Conservation (phyloP, 2,329 filamentous ascomycete species). For the Nigrospora oryzae region DNA sequence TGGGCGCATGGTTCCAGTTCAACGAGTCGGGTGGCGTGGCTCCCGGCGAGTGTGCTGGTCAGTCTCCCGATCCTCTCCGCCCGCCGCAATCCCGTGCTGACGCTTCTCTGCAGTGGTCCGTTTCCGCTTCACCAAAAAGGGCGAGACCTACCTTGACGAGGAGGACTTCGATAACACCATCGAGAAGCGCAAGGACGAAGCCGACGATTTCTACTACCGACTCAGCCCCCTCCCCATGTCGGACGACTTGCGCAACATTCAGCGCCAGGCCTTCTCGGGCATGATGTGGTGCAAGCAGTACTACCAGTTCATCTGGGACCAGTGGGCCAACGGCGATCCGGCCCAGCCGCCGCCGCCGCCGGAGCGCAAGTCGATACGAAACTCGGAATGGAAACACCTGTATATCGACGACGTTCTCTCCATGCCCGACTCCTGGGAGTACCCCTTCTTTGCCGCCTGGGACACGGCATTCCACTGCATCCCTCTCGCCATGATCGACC, state of each 20-base stretch:
- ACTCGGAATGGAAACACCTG: slow-evolving; percentile 89
- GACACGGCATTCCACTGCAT: slow-evolving; percentile 97
- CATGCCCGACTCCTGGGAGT: slow-evolving; percentile 98
- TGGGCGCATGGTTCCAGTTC: slow-evolving; percentile 85
- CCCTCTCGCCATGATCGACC: slow-evolving; percentile 91
- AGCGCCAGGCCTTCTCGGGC: slow-evolving; percentile 85
- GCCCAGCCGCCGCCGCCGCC: slow-evolving; percentile 78
- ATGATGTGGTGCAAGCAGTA: slow-evolving; percentile 99
- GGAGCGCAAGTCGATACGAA: slow-evolving; percentile 71
- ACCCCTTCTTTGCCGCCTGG: slow-evolving; percentile 96
- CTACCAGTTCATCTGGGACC: slow-evolving; percentile 95
- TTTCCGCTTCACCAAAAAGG: slow-evolving; percentile 74
- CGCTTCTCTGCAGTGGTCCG: slow-evolving; percentile 59
- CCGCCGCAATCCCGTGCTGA: slow-evolving; percentile 4
- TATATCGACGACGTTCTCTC: slow-evolving; percentile 91
- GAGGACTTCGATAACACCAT: slow-evolving; percentile 87
- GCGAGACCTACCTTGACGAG: slow-evolving; percentile 77
- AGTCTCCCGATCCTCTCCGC: slow-evolving; percentile 42
- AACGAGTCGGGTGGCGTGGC: slow-evolving; percentile 81
- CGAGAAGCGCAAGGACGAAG: slow-evolving; percentile 77
- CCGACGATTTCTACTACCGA: slow-evolving; percentile 91
- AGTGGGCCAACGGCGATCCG: slow-evolving; percentile 94
- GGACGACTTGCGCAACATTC: slow-evolving; percentile 89
- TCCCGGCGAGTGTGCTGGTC: slow-evolving; percentile 85
- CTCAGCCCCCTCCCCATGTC: slow-evolving; percentile 90